Evolutionary conservation across 1,284 basidiomycete species (phyloP).

Genomic region (Pseudozyma hubeiensis): DNA sequence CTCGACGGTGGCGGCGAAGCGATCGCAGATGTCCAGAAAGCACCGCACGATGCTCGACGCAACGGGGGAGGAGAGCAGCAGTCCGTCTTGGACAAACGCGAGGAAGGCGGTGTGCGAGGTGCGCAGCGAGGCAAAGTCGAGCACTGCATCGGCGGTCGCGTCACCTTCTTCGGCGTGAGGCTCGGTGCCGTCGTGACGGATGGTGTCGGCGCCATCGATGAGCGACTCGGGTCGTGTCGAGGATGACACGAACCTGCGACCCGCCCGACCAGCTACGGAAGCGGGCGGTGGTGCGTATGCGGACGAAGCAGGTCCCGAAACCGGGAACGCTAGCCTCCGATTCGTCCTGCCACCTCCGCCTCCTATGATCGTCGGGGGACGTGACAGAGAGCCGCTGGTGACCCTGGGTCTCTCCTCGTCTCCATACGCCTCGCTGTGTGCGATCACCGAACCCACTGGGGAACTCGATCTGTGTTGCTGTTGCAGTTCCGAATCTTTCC

Average conservation of each 20-base stretch:
- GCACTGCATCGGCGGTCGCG: slow-evolving; percentile 10
- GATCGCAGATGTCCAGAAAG: slow-evolving; percentile 83
- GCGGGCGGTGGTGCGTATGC: slow-evolving; percentile 7
- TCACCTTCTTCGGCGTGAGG: slow-evolving; percentile 44
- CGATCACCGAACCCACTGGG: slow-evolving; percentile 15
- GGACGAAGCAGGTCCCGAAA: slow-evolving; percentile 38
- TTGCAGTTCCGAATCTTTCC: slow-evolving; percentile 35
- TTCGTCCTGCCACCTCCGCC: slow-evolving; percentile 10
- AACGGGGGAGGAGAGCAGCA: slow-evolving; percentile 77
- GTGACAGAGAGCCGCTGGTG: slow-evolving; percentile 26
- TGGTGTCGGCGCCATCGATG: slow-evolving; percentile 30
- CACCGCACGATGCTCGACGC: slow-evolving; percentile 75
- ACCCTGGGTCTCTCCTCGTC: slow-evolving; percentile 20
- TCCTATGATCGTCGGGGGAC: slow-evolving; percentile 17
- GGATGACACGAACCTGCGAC: slow-evolving; percentile 32
- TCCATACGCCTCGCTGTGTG: slow-evolving; percentile 32
- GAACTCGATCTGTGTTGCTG: slow-evolving; percentile 6
- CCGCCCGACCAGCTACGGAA: slow-evolving; percentile 10
- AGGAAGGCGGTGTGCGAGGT: slow-evolving; percentile 83
- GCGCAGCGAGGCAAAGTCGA: slow-evolving; percentile 84
- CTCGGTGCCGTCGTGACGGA: slow-evolving; percentile 18
- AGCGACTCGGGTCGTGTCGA: slow-evolving; percentile 38
- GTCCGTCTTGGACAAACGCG: slow-evolving; percentile 81
- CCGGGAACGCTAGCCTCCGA: slow-evolving; percentile 37
- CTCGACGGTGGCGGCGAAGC: slow-evolving; percentile 81